Conservation (phyloP, 306 rosid genomes). For the Cicer chorassanicum region DNA sequence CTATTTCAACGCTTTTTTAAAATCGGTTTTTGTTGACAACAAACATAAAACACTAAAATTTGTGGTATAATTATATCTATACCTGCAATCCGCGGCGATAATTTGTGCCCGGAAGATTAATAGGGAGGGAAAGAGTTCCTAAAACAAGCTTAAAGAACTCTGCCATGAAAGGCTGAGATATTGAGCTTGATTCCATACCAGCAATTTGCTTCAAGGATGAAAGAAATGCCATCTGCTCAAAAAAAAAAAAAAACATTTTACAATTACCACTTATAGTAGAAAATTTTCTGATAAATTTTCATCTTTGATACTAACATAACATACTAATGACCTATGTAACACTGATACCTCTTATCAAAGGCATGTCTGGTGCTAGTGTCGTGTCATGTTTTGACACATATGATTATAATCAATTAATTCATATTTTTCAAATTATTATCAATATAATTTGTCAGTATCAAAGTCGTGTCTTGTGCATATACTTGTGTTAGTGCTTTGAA, state of each 20-base stretch:
- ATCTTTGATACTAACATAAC: neutral
- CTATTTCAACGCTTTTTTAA: no score
- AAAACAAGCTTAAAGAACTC: constrained; percentile 92
- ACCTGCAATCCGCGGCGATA: constrained; percentile 84
- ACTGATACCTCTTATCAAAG: no score
- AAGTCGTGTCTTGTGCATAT: no score
- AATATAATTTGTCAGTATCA: no score
- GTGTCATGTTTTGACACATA: no score
- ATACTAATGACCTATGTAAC: no score
- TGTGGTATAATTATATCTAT: neutral
- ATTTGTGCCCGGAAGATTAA: constrained; percentile 90
- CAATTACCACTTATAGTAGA: neutral
- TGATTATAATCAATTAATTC: no score
- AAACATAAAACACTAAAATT: no score
- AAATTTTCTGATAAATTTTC: neutral
- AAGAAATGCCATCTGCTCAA: constrained; percentile 89
- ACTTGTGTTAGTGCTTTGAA: no score
- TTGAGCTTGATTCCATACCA: constrained; percentile 74
- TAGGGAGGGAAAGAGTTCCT: constrained; percentile 91
- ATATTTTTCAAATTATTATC: no score
- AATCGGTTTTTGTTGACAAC: no score
- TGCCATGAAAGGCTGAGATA: constrained; percentile 63
- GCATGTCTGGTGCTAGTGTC: no score
- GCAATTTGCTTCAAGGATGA: constrained; percentile 94
- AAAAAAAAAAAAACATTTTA: neutral